Evolutionary conservation across 768 basidiomycete species (phyloP), one percentile per base, ranked within the genome.

Genomic region (Pleurotus giganteus): DNA sequence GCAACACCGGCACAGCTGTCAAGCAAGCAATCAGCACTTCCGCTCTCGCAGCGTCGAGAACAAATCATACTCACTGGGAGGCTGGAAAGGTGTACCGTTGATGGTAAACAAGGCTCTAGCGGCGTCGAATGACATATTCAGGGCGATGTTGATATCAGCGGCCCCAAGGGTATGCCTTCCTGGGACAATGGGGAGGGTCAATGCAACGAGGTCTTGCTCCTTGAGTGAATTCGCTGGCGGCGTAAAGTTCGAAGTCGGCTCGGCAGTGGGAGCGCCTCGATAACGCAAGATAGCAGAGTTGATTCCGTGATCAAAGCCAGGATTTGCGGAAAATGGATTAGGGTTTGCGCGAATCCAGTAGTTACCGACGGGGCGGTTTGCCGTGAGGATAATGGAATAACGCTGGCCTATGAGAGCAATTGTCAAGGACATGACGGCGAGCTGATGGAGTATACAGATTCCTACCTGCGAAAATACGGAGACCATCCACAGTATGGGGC

Each of bases 241-340:
- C 51, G 67, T 27, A 29, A 60, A 41, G 3, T 51, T 49, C 2
- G 60, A 50, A 0, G 70, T 73, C 1, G 82, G 82, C 28, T 83
- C 77, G 15, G 61, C 47, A 13, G 42, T 39, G 0, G 71, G 65
- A 4, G 81, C 82, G 11, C 74, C 73, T 0, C 31, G 56, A 55
- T 83, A 83, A 27, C 77, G 74, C 29, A 83, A 61, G 58, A 81
- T 80, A 4, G 79, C 80, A 26, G 69, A 69, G 56, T 78, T 81
- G 44, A 73, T 63, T 8, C 73, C 74, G 19, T 27, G 60, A 42
- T 55, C 69, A 67, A 78, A 79, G 0, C 61, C 60, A 4, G 49
- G 9, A 8, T 55, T 52, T 7, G 58, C 53, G n/a, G 49, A 51
- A 8, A 62, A 65, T 8, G 47, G 23, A 44, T 63, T 66, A 7